Evolutionary conservation across 768 basidiomycete genomes (phyloP).

Genomic region (Mycena olivaceomarginata): DNA sequence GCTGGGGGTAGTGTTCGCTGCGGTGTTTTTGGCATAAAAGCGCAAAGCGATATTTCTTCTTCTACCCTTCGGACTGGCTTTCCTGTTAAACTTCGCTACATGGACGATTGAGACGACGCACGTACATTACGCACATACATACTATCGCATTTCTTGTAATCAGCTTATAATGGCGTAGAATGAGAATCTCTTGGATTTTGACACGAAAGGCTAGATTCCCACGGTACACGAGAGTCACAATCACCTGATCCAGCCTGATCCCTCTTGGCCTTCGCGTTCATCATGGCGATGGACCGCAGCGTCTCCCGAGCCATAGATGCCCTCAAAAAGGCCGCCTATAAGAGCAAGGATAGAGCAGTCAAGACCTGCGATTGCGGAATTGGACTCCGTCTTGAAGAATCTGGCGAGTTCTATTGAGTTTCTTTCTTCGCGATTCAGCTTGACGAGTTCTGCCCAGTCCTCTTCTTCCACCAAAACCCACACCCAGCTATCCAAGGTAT

Average conservation of each 20-base stretch:
- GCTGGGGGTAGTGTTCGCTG: constrained; percentile 45
- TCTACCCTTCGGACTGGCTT: background rate
- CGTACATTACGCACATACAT: constrained; percentile 7
- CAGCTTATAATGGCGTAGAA: background rate
- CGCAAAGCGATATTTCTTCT: background rate
- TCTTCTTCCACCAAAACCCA: constrained; percentile 12
- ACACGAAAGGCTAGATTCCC: background rate
- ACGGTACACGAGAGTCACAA: background rate
- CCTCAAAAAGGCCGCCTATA: constrained; percentile 24
- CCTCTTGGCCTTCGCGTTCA: background rate
- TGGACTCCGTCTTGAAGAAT: constrained; percentile 1
- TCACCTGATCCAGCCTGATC: constrained; percentile 8
- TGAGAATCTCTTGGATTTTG: background rate
- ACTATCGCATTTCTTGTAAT: constrained; percentile 7
- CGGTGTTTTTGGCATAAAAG: constrained; percentile 45
- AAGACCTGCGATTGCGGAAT: background rate
- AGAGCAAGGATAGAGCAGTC: constrained; percentile 1
- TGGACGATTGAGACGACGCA: background rate
- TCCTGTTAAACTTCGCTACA: background rate
- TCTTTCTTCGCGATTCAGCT: background rate
- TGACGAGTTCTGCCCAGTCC: background rate
- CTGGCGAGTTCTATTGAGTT: constrained; percentile 20
- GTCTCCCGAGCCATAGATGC: constrained; percentile 15
- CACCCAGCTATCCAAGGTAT: constrained; percentile 1
- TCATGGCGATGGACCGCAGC: constrained; percentile 4